Conservation (phyloP, 176 grass and related monocot species). For the Cymbopogon citratus region DNA sequence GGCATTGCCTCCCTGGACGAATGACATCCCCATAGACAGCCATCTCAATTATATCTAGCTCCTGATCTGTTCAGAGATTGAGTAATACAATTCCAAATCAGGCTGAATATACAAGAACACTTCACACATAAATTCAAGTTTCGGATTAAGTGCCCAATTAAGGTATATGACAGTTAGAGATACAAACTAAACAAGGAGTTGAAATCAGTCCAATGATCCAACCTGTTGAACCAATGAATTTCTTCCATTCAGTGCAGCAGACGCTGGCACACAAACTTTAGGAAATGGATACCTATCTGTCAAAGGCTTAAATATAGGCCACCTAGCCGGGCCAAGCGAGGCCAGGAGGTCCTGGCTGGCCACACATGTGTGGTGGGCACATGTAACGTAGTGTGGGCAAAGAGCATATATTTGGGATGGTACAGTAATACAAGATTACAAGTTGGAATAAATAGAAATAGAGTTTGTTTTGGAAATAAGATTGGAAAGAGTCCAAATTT, state of each 20-base stretch:
- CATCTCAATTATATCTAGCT: conserved; percentile 95
- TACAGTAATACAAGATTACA: too few species aligned
- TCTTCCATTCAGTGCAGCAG: not conserved
- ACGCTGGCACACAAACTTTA: not conserved
- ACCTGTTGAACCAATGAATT: not conserved
- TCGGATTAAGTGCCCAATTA: not conserved
- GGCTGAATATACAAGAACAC: not conserved
- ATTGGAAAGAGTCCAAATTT: too few species aligned
- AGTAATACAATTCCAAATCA: not conserved
- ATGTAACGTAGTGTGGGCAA: too few species aligned
- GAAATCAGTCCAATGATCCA: not conserved
- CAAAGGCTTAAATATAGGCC: not conserved
- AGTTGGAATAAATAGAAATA: too few species aligned
- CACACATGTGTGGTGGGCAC: too few species aligned
- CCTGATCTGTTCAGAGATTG: conserved; percentile 50
- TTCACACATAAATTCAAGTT: not conserved
- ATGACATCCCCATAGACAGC: conserved; percentile 81
- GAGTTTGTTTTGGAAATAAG: too few species aligned
- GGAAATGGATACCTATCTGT: not conserved
- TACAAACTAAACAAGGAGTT: not conserved
- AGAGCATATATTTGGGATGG: too few species aligned
- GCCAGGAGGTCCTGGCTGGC: not conserved
- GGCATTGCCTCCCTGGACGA: conserved; percentile 83
- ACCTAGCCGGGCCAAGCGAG: not conserved
- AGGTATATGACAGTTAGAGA: not conserved